Evolutionary conservation across 768 basidiomycete species (phyloP), one percentile per base, ranked within the genome.

Genomic region (Calocera cornea): DNA sequence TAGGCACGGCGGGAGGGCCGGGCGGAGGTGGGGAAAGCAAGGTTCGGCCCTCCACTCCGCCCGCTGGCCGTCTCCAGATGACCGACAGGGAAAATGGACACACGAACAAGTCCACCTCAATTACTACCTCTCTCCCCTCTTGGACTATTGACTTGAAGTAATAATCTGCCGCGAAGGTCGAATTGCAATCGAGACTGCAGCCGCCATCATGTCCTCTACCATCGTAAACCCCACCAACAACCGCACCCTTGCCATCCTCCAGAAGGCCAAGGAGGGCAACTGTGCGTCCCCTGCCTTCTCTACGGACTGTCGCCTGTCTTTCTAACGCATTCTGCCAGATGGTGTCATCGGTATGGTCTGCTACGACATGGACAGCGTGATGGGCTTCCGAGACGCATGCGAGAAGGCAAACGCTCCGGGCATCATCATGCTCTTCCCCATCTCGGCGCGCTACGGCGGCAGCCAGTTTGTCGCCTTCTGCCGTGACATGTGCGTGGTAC

Each of bases 301-400:
- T 14, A 38, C 7, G 14, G 29, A 31, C 34, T 27, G 27, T n/a
- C 63, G 7, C 31, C 17, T 34, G 31, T 16, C 8, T 33, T 1
- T 19, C 27, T 24, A 54, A 67, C 66, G 34, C 44, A 17, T 2
- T 44, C 24, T 16, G 3, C 11, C 50, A 72, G 70, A 74, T 63
- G 74, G 73, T 72, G 69, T 76, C 65, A 70, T 76, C 50, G 74
- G 74, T 8, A 74, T 40, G 77, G 73, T 44, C 72, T 75, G 27
- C 73, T 77, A 29, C 71, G 76, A 41, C 76, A 76, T 41, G 77
- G 76, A 49, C 75, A 77, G 70, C 64, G 72, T 63, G 68, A 69
- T 47, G 72, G 72, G 54, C 74, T 75, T 5, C 77, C 77, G 27
- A 75, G 75, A 10, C 76, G 76, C 69, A 68, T 77, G n/a, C 75